phyloP scores from a whole-genome alignment of 2,329 filamentous ascomycete genomes.

The Neonectria neomacrospora region DNA sequence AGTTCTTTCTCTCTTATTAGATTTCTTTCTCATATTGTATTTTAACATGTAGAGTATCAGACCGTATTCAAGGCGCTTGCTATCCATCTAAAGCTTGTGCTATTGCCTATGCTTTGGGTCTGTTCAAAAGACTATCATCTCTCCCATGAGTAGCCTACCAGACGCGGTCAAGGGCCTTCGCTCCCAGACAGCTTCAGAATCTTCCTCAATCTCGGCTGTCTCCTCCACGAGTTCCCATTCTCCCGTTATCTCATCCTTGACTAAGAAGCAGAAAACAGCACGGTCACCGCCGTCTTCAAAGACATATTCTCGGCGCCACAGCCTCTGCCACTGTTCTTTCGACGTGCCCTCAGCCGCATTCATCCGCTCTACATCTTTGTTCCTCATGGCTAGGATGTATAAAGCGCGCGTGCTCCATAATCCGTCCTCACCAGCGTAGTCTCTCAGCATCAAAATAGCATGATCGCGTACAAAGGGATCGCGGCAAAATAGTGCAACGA shows the following conservation, averaged over 20 bases:
- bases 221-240: constrained; percentile 38
- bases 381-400: constrained; percentile 43
- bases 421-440: constrained; percentile 50
- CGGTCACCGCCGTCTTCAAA: constrained; percentile 51
- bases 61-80: background rate
- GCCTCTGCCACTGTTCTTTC: constrained; percentile 47
- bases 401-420: constrained; percentile 46
- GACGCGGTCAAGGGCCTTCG: constrained; percentile 29
- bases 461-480: constrained; percentile 48
- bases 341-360: constrained; percentile 45
- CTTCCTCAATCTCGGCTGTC: constrained; percentile 20
- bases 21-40: background rate
- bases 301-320: constrained; percentile 49
- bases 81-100: background rate
- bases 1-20: background rate
- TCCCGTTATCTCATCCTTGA: constrained; percentile 33
- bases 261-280: constrained; percentile 46
- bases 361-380: constrained; percentile 41
- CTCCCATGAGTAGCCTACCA: constrained; percentile 31
- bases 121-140: constrained; percentile 24
- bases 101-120: background rate
- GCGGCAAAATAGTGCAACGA: constrained; percentile 45
- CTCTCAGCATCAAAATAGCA: constrained; percentile 45
- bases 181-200: constrained; percentile 31
- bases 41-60: background rate